Base-by-base conservation (phyloP, 2,329 filamentous ascomycete genomes). In the Emergomyces pasteurianus region DNA sequence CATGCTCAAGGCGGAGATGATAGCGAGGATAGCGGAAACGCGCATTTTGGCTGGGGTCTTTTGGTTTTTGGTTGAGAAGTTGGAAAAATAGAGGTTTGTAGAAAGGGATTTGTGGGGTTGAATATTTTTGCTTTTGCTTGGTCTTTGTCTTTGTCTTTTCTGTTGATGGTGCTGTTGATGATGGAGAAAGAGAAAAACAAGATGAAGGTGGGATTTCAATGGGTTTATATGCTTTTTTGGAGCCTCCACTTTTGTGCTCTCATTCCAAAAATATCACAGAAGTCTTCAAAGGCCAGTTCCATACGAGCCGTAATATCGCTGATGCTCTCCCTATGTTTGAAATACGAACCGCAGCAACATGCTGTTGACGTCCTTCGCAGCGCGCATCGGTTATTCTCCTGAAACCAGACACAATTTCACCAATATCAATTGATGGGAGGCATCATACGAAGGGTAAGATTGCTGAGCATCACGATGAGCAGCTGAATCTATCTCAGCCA, bases 1-100 rank as follows among this genome's bases (percentile, higher is more conserved):
- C 34, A 56, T 56, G 53, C 34, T 56, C 53, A 56, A 43, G 14
- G 53, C 53, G 10, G 53, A 56, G 53, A 56, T 40, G 53, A 56
- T 40, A 23, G 34, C 53, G 53, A 56, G 28, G 53, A 56, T 16
- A 18, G 53, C 21, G 21, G 53, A 42, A 10, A 42, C 16, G 36
- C 53, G 53, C 53, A 56, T 56, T 56, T 56, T 56, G 34, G 34
- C 2, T 26, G n/a, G n/a, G 34, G 53, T 38, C 6, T 56, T 56
- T 28, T 16, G 50, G 28, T 21, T 21, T 28, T 18, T 12, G 46
- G 23, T 28, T 49, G 14, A 18, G 28, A 36, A 53, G n/a, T 34
- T 21, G 34, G 50, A 36, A 38, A 40, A 38, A 10, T 36, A 54
- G 21, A 42, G 36, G 12, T n/a, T 36, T 26, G 34, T 42, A 9